Conservation (phyloP, 495 filamentous ascomycete species). For the Xylona heveae region DNA sequence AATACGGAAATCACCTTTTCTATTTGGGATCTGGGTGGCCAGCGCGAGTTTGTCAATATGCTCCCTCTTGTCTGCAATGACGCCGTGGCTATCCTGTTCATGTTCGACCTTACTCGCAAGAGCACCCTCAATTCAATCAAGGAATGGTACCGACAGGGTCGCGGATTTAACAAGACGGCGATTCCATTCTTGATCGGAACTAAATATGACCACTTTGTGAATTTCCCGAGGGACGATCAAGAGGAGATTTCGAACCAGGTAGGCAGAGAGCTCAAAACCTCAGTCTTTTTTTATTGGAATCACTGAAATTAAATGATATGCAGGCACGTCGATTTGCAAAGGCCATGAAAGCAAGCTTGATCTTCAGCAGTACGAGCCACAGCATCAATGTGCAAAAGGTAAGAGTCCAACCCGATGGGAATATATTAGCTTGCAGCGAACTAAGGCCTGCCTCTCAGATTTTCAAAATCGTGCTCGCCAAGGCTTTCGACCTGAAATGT, state of each 20-base stretch:
- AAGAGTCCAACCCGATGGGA: constrained; percentile 6
- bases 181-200: constrained; percentile 94
- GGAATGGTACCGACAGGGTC: constrained; percentile 96
- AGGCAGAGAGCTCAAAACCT: too few relatives aligned
- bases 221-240: constrained; percentile 90
- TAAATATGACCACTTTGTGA: constrained; percentile 98
- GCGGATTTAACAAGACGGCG: constrained; percentile 97
- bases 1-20: constrained; percentile 99
- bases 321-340: constrained; percentile 91
- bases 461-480: constrained; percentile 97
- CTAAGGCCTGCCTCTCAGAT: constrained; percentile 51
- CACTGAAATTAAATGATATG: background rate
- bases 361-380: constrained; percentile 96
- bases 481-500: constrained; percentile 96
- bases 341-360: constrained; percentile 90
- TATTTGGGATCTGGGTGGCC: constrained; percentile 96
- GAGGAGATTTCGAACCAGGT: constrained; percentile 95
- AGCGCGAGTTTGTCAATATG: constrained; percentile 99
- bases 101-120: constrained; percentile 97
- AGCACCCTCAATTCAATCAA: constrained; percentile 97
- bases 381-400: constrained; percentile 99
- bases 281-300: background rate
- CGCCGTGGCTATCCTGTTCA: constrained; percentile 93
- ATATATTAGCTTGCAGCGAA: too few relatives aligned
- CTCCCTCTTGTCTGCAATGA: constrained; percentile 96